Base-by-base conservation (phyloP, 768 basidiomycete genomes). In the Boletus fagicola region DNA sequence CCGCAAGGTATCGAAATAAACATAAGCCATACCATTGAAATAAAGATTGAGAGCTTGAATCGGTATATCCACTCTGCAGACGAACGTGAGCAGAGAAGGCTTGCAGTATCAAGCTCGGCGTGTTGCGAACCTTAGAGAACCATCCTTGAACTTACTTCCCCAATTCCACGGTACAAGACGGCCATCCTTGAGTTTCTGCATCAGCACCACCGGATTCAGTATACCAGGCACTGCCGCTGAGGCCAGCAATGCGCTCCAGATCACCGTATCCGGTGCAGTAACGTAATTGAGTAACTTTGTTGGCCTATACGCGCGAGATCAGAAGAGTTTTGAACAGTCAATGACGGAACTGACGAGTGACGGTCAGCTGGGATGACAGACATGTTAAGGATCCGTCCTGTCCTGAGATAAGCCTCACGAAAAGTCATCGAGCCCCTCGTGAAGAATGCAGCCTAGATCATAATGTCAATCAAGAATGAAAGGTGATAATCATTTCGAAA, bases 191-290 rank as follows among this genome's bases (percentile, higher is more conserved):
- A 87, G 80, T 72, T 96, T 98, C 68, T 93, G 90, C 90, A 99
- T 91, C 53, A 99, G 74, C 0, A 94, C 94, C 16, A 98, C 96
- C 5, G 96, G 94, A 63, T 97, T 95, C 42, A 98, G 71, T 62
- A 98, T 96, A 0, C 96, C 94, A 0, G 95, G 96, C 2, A 97
- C 95, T 24, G 96, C 95, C 3, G 95, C 94, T 5, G 92, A 94
- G 7, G 94, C 93, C 42, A 96, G 74, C 38, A 91, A 65, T 3
- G 88, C 87, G 44, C 83, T 86, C 89, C 88, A 92, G 53, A 91
- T 89, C 20, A 91, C 77, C 4, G 88, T 90, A 69, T 98, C 91
- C 0, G 97, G 97, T n/a, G 94, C 90, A 20, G 94, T 95, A 59
- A 98, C 83, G 67, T 97, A 94, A 70, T 98, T 99, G 12, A 99